Conservation (phyloP, 2,329 filamentous ascomycete species). For the Paecilomyces sp. region DNA sequence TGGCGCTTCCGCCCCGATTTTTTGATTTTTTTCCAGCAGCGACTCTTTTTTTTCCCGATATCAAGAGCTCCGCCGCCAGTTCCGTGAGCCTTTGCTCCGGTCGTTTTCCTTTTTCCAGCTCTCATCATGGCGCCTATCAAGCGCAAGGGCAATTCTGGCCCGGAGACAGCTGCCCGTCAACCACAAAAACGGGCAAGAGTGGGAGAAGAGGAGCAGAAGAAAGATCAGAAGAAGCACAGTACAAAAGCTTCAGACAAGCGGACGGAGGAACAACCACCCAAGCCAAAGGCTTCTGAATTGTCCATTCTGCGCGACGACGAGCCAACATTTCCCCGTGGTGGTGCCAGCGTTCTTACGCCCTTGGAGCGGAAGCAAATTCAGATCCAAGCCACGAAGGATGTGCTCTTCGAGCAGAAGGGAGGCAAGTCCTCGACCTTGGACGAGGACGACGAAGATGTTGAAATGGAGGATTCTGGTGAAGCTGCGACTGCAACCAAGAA, state of each 20-base stretch:
- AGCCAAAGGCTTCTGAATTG: slow-evolving; percentile 19
- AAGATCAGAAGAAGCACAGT: slow-evolving; percentile 26
- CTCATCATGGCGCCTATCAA: slow-evolving; percentile 38
- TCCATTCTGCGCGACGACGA: slow-evolving; percentile 65
- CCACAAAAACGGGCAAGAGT: slow-evolving; percentile 36
- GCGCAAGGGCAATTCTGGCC: slow-evolving; percentile 35
- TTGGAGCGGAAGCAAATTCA: slow-evolving; percentile 95
- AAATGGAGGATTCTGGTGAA: slow-evolving; percentile 43
- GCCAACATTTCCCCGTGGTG: slow-evolving; percentile 83
- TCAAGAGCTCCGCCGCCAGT: background rate
- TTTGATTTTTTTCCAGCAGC: slow-evolving; percentile 15
- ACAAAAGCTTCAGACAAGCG: slow-evolving; percentile 5
- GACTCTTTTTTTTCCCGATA: slow-evolving; percentile 14
- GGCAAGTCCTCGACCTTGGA: slow-evolving; percentile 42
- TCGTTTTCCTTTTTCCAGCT: background rate
- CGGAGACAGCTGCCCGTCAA: slow-evolving; percentile 27
- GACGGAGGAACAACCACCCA: background rate
- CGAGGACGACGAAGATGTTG: slow-evolving; percentile 52
- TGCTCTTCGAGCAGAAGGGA: slow-evolving; percentile 75
- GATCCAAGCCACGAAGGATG: slow-evolving; percentile 86
- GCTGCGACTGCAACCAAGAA: slow-evolving; percentile 28
- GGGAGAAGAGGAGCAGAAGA: slow-evolving; percentile 25
- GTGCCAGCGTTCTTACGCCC: slow-evolving; percentile 81
- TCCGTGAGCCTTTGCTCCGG: background rate
- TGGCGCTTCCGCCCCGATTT: slow-evolving; percentile 6